Conservation (phyloP, 768 basidiomycete genomes). For the Mrakia frigida region DNA sequence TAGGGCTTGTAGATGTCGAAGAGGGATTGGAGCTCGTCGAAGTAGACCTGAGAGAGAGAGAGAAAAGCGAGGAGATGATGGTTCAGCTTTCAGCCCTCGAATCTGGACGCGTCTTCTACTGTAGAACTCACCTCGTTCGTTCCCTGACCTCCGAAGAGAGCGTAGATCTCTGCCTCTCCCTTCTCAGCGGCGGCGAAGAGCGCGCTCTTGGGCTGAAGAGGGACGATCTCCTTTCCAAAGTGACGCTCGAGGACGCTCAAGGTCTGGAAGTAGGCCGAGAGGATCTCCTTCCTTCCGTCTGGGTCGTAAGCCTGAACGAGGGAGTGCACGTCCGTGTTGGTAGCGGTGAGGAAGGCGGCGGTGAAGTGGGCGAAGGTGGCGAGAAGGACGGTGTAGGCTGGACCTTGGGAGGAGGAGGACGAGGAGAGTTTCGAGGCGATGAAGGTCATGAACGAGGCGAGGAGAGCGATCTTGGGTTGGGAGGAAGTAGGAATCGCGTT, state of each 20-base stretch:
- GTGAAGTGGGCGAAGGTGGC: constrained; percentile 75
- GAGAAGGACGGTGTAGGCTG: constrained; percentile 56
- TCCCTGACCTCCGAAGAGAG: constrained; percentile 95
- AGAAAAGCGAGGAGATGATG: neutral
- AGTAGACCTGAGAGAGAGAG: constrained; percentile 58
- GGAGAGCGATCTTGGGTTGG: constrained; percentile 69
- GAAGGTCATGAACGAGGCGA: constrained; percentile 76
- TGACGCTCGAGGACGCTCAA: constrained; percentile 62
- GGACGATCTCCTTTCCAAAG: constrained; percentile 52
- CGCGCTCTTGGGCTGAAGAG: constrained; percentile 59
- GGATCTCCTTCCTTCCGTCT: constrained; percentile 68
- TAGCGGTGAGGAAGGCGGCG: constrained; percentile 57
- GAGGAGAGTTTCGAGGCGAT: constrained; percentile 56
- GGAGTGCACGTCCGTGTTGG: constrained; percentile 70
- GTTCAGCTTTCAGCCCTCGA: neutral
- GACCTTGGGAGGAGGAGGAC: constrained; percentile 51
- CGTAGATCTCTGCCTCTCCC: constrained; percentile 58
- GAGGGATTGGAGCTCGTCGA: constrained; percentile 84
- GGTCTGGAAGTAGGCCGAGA: constrained; percentile 73
- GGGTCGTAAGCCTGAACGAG: constrained; percentile 68
- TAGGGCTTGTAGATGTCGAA: constrained; percentile 89
- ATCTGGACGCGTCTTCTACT: neutral
- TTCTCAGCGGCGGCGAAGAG: constrained; percentile 55
- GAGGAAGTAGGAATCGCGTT: constrained; percentile 46
- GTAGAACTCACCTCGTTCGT: constrained; percentile 64